phyloP scores from a whole-genome alignment of 2,329 filamentous ascomycete genomes.

The Phoma sp. region DNA sequence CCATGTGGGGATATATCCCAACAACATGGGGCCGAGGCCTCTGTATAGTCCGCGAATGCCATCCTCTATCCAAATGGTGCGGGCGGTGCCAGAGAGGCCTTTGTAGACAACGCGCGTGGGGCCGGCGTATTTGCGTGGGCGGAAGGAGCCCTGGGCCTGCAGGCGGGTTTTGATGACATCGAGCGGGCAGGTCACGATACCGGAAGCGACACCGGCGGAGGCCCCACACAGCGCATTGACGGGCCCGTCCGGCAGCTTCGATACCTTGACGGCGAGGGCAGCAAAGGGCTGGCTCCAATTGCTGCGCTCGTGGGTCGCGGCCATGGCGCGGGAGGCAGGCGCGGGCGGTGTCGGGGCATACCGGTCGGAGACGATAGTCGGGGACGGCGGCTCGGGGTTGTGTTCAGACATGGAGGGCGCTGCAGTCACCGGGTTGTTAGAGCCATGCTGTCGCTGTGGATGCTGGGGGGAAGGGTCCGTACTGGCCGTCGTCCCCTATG shows the following conservation, averaged over 20 bases:
- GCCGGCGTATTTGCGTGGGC: slow-evolving; percentile 58
- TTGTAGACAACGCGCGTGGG: slow-evolving; percentile 72
- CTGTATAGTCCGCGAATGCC: slow-evolving; percentile 90
- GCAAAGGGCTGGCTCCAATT: slow-evolving; percentile 36
- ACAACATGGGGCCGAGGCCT: slow-evolving; percentile 89
- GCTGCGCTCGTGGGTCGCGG: slow-evolving; percentile 23
- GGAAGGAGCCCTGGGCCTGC: slow-evolving; percentile 90
- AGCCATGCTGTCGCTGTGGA: slow-evolving; percentile 10
- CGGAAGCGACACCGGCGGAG: slow-evolving; percentile 88
- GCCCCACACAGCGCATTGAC: slow-evolving; percentile 88
- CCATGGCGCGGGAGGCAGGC: slow-evolving; percentile 26
- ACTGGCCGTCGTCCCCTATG: slow-evolving; percentile 50
- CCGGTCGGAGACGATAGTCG: slow-evolving; percentile 38
- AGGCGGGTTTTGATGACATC: slow-evolving; percentile 99
- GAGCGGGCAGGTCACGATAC: slow-evolving; percentile 92
- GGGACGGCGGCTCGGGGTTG: slow-evolving; percentile 47
- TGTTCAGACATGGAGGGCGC: slow-evolving; percentile 48
- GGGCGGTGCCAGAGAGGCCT: slow-evolving; percentile 85
- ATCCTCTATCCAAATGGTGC: slow-evolving; percentile 85
- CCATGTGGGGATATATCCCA: slow-evolving; percentile 97
- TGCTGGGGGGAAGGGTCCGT: slow-evolving; percentile 21
- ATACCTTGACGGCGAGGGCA: slow-evolving; percentile 50
- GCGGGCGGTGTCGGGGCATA: slow-evolving; percentile 41
- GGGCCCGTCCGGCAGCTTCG: slow-evolving; percentile 61
- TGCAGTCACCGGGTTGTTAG: slow-evolving; percentile 35